Conservation (phyloP, 106 monocot species). For the Dioscorea zingiberensis region DNA sequence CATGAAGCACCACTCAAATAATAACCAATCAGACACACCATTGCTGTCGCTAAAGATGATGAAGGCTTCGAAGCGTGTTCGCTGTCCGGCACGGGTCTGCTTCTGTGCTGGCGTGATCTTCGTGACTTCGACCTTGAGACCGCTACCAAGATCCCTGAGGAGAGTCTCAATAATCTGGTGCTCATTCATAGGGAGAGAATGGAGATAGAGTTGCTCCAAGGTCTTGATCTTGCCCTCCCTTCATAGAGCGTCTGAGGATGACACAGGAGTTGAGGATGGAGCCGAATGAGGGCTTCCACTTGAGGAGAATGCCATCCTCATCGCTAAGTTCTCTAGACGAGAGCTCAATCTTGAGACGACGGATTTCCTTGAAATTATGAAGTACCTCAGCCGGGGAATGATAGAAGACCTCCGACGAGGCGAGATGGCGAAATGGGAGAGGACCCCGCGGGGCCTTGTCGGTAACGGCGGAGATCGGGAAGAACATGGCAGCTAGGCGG, state of each 20-base stretch:
- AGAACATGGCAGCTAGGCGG: no score
- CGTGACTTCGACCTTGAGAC: constrained; percentile 47
- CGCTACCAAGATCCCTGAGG: no score
- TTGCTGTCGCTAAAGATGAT: constrained; percentile 42
- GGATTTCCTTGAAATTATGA: constrained; percentile 56
- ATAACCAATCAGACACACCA: no score
- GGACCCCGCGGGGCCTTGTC: constrained; percentile 37
- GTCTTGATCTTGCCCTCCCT: constrained; percentile 18
- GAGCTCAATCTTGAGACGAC: constrained; percentile 47
- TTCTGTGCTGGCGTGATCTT: constrained; percentile 49
- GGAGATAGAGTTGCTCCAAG: constrained; percentile 51
- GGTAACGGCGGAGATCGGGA: neutral
- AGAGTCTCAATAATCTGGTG: constrained; percentile 50
- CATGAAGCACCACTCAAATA: constrained; percentile 30
- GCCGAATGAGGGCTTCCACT: constrained; percentile 77
- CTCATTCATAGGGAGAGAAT: constrained; percentile 50
- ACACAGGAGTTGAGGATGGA: constrained; percentile 64
- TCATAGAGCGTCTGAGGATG: no score
- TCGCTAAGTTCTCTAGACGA: constrained; percentile 65
- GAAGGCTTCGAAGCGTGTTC: constrained; percentile 41
- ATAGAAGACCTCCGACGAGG: constrained; percentile 42
- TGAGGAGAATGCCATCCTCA: constrained; percentile 57
- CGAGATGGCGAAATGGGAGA: constrained; percentile 32
- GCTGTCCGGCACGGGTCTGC: constrained; percentile 45
- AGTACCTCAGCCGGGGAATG: constrained; percentile 77